Conservation (phyloP, 164 flowering plant genomes). For the Tetracentron sinense region DNA sequence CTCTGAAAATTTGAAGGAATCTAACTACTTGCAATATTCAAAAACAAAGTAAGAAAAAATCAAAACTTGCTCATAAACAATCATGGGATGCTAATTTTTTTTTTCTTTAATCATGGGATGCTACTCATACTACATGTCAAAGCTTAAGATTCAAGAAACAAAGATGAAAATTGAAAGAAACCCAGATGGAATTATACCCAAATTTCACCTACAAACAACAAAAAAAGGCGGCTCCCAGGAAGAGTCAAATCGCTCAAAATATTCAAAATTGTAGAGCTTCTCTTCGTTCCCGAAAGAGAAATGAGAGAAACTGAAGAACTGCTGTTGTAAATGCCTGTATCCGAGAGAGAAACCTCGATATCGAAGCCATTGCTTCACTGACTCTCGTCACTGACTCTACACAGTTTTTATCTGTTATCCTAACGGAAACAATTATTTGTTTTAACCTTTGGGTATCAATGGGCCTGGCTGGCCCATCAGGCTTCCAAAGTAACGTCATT, state of each 20-base stretch:
- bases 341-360: constrained; percentile 13
- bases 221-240: constrained; percentile 33
- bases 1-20: too few relatives aligned
- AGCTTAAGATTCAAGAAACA: too few relatives aligned
- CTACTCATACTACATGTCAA: neutral
- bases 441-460: too few relatives aligned
- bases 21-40: too few relatives aligned
- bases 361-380: constrained; percentile 5
- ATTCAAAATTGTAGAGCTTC: constrained; percentile 19
- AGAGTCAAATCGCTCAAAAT: constrained; percentile 20
- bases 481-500: too few relatives aligned
- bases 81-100: too few relatives aligned
- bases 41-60: too few relatives aligned
- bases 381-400: neutral
- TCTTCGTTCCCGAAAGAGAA: constrained; percentile 24
- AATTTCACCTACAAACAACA: neutral
- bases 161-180: neutral
- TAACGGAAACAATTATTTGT: neutral
- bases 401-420: neutral
- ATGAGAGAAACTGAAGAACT: constrained; percentile 45
- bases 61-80: too few relatives aligned
- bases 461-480: too few relatives aligned
- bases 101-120: too few relatives aligned
- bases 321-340: neutral
- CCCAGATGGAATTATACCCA: neutral